phyloP scores from a whole-genome alignment of 441 rosid genomes.

The Pelargonium citronellum region DNA sequence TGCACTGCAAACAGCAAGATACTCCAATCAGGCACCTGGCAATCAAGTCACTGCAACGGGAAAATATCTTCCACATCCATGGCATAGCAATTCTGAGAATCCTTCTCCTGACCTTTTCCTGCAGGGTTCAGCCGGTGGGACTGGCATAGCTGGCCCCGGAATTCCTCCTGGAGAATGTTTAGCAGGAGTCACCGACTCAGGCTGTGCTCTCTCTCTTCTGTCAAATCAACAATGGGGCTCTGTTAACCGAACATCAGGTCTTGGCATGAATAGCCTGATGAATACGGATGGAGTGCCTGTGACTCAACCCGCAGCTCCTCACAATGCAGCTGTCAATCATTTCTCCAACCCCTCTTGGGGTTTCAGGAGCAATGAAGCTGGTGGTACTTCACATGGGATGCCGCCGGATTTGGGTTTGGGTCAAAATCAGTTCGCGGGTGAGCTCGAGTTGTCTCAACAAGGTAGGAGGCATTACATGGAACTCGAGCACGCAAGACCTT shows the following conservation, averaged over 20 bases:
- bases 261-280: conserved; percentile 31
- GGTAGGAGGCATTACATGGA: conserved; percentile 50
- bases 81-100: conserved; percentile 47
- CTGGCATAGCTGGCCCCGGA: conserved; percentile 42
- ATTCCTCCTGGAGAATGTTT: conserved; percentile 61
- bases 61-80: conserved; percentile 40
- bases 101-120: conserved; percentile 43
- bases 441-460: conserved; percentile 48
- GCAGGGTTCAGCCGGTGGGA: conserved; percentile 42
- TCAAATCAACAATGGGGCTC: conserved; percentile 76
- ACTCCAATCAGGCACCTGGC: conserved; percentile 32
- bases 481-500: conserved; percentile 49
- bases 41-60: conserved; percentile 28
- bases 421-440: conserved; percentile 44
- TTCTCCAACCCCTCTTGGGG: conserved; percentile 50
- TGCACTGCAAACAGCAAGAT: conserved; percentile 41
- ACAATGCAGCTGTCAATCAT: conserved; percentile 25
- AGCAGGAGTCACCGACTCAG: conserved; percentile 55
- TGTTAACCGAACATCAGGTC: conserved; percentile 35
- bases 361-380: conserved; percentile 38
- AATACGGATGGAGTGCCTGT: conserved; percentile 35
- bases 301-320: conserved; percentile 41
- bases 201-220: conserved; percentile 99
- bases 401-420: conserved; percentile 46
- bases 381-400: conserved; percentile 31